Percentiles rank a stretch among this genome's conserved stretches.
phyloP scores from a whole-genome alignment of 169 alveolate species.

The Blepharisma undulans region DNA sequence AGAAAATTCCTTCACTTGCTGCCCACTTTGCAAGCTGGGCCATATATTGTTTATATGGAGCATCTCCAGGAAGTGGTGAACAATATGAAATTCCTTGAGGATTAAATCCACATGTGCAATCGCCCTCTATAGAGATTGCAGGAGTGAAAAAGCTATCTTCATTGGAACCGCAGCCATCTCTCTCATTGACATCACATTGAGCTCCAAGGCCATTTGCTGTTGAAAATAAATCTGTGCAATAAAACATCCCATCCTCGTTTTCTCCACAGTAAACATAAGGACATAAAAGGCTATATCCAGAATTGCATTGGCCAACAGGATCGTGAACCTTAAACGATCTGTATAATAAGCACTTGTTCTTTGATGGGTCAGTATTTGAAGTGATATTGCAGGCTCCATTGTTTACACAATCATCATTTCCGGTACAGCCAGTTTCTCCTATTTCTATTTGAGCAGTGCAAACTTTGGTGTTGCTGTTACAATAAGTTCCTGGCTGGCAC shows the following conservation, averaged over 20 bases:
- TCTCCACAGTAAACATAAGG: neutral
- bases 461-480: neutral
- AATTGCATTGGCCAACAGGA: neutral
- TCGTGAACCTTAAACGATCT: neutral
- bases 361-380: neutral
- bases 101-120: neutral
- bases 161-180: neutral
- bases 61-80: neutral
- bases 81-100: neutral
- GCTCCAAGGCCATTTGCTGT: neutral
- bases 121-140: neutral
- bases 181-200: neutral
- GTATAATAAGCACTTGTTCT: neutral
- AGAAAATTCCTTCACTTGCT: neutral
- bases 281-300: neutral
- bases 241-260: neutral
- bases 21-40: neutral
- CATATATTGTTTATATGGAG: neutral
- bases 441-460: slow-evolving; percentile 13
- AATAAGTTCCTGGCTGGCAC: slow-evolving; percentile 16
- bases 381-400: slow-evolving; percentile 9
- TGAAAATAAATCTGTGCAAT: neutral
- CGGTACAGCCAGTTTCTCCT: slow-evolving; percentile 1
- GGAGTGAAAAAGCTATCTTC: neutral
- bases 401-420: slow-evolving; percentile 7